A percentile compares a stretch with the other conserved stretches of the same genome.
phyloP scores from a whole-genome alignment of 805 yeast genomes.

The Kodamaea kakaduensis region DNA sequence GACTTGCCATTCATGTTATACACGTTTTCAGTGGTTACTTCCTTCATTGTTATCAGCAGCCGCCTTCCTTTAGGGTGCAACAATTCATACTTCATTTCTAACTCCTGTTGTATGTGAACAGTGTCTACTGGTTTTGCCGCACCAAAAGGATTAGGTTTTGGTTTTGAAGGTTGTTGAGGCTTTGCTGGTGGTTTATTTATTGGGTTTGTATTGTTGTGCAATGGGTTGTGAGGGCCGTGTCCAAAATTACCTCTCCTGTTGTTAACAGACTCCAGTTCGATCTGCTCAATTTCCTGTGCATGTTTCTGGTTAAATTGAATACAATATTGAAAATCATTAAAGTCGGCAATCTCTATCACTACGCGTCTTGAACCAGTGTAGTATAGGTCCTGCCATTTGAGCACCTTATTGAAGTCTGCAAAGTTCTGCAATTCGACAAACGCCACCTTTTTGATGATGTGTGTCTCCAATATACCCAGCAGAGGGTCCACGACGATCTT shows the following conservation, averaged over 20 bases:
- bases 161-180: conserved; percentile 14
- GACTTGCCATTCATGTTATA: conserved; percentile 24
- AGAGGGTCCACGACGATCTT: conserved; percentile 57
- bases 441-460: conserved; percentile 50
- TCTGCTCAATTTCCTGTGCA: conserved; percentile 25
- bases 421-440: conserved; percentile 54
- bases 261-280: conserved; percentile 26
- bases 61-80: conserved; percentile 54
- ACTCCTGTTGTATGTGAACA: conserved; percentile 49
- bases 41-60: background rate
- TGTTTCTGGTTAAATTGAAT: conserved; percentile 37
- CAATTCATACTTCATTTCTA: conserved; percentile 91
- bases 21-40: conserved; percentile 3
- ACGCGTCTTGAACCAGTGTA: conserved; percentile 41
- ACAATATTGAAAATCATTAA: conserved; percentile 37
- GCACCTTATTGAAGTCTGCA: conserved; percentile 52
- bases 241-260: background rate
- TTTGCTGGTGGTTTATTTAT: background rate
- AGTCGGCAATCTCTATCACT: conserved; percentile 37
- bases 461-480: conserved; percentile 32
- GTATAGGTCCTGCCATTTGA: conserved; percentile 60
- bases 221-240: background rate
- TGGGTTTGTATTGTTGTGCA: too few relatives aligned
- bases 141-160: conserved; percentile 72
- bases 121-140: conserved; percentile 83